Evolutionary conservation across 1,139 yeast genomes (phyloP), one percentile per base, ranked within the genome.

Genomic region (Debaryomycetaceae sp.): DNA sequence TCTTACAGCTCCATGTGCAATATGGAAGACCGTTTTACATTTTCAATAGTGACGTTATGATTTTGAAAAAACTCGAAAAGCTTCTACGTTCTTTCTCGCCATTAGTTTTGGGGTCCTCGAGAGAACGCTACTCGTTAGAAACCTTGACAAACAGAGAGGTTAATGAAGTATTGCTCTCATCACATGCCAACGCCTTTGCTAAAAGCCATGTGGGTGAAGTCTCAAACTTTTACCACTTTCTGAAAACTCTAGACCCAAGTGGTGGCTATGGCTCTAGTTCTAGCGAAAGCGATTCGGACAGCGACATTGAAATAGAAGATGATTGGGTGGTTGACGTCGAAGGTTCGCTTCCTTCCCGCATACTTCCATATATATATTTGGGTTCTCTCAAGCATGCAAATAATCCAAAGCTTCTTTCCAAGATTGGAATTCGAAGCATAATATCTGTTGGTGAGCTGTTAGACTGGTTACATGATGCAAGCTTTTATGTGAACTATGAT

Each of bases 321-420:
- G 66, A 62, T 41, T 74, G 79, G 79, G 74, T 72, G 2, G 65
- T 61, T 34, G 72, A 70, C 31, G 74, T 72, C 4, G 77, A 73
- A 48, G 93, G 93, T 0, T 78, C 86, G 7, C 60, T 86, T 27
- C 95, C 95, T 1, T 83, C 89, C 0, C 72, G 87, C 43, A 84
- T 93, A 4, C 65, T 91, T 42, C 88, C 95, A 0, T 93, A 91
- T 62, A 64, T 93, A 54, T 93, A 90, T 59, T 71, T 93, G 45
- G 99, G 99, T 0, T 85, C 95, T 2, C 69, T 90, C 43, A 78
- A 69, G 41, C 97, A 93, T 65, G 98, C 98, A 6, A 82, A 81
- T 50, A 80, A 84, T 54, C 75, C 85, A 3, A 79, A 81, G 5
- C 65, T 91, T 54, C 68, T 93, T 45, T 64, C 69, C 31, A 76